phyloP scores from a whole-genome alignment of 2,329 filamentous ascomycete species.

The Fusarium staphyleae region DNA sequence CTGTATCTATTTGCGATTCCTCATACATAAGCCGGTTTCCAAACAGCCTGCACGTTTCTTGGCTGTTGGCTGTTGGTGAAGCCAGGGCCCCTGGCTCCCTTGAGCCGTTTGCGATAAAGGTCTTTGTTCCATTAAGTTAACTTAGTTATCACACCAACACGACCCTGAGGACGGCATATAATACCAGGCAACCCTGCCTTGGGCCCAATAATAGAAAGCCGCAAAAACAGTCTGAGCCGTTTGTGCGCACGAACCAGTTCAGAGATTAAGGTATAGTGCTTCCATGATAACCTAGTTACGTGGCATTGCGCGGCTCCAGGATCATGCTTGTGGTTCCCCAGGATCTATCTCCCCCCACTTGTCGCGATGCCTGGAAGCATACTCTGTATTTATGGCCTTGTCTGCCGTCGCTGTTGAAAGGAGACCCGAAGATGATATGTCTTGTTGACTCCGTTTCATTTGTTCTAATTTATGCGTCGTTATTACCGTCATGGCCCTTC shows the following conservation, averaged over 20 bases:
- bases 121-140: background rate
- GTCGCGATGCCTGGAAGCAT: slow-evolving; percentile 16
- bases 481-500: slow-evolving; percentile 28
- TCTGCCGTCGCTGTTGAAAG: slow-evolving; percentile 9
- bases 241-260: slow-evolving; percentile 14
- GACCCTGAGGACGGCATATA: background rate
- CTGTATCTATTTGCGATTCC: too few species aligned
- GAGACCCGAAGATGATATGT: background rate
- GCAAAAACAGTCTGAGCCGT: slow-evolving; percentile 15
- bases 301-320: slow-evolving; percentile 37
- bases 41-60: too few species aligned
- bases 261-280: slow-evolving; percentile 20
- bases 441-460: slow-evolving; percentile 4
- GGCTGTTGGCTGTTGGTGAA: too few species aligned
- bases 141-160: background rate
- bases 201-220: slow-evolving; percentile 37
- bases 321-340: slow-evolving; percentile 28
- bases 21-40: too few species aligned
- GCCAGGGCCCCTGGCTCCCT: too few species aligned
- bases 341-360: slow-evolving; percentile 20
- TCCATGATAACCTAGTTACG: slow-evolving; percentile 24
- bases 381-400: slow-evolving; percentile 7
- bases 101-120: background rate
- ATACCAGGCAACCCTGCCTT: too few species aligned
- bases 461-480: slow-evolving; percentile 1